Evolutionary conservation across 1,139 yeast genomes (phyloP).

Genomic region (Kodamaea derodonti): DNA sequence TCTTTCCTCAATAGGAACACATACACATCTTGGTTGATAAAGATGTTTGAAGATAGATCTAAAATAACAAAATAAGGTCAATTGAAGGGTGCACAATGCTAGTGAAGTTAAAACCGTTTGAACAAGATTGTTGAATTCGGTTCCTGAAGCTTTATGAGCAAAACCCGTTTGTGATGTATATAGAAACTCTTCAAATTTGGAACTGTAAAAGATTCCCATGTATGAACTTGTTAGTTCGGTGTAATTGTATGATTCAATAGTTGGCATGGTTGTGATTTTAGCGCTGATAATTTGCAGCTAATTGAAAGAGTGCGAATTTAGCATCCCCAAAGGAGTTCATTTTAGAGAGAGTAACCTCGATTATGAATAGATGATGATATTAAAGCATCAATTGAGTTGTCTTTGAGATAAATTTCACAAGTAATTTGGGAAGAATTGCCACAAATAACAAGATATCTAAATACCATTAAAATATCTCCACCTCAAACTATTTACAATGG

Average conservation of each 20-base stretch:
- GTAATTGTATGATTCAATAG: conserved; percentile 1
- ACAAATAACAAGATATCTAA: too few relatives aligned
- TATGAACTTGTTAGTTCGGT: conserved; percentile 9
- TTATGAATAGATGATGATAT: too few relatives aligned
- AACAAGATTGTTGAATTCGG: conserved; percentile 36
- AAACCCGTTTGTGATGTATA: conserved; percentile 58
- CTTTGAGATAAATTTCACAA: too few relatives aligned
- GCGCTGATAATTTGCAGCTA: not conserved
- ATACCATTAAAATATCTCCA: too few relatives aligned
- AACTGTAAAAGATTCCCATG: conserved; percentile 12
- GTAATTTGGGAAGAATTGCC: too few relatives aligned
- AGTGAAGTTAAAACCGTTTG: conserved; percentile 51
- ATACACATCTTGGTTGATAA: conserved; percentile 56
- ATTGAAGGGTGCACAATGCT: conserved; percentile 48
- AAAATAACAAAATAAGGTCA: conserved; percentile 49
- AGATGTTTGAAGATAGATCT: conserved; percentile 44
- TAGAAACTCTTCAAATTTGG: conserved; percentile 35
- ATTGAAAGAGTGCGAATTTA: too few relatives aligned
- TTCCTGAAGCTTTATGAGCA: conserved; percentile 43
- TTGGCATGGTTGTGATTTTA: not conserved
- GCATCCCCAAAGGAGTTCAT: too few relatives aligned
- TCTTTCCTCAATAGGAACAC: conserved; percentile 36
- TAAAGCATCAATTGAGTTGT: too few relatives aligned
- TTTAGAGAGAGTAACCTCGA: too few relatives aligned
- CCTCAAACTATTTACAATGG: too few relatives aligned